Evolutionary conservation across 805 yeast species (phyloP).

Genomic region (Kregervanrija delftensis): DNA sequence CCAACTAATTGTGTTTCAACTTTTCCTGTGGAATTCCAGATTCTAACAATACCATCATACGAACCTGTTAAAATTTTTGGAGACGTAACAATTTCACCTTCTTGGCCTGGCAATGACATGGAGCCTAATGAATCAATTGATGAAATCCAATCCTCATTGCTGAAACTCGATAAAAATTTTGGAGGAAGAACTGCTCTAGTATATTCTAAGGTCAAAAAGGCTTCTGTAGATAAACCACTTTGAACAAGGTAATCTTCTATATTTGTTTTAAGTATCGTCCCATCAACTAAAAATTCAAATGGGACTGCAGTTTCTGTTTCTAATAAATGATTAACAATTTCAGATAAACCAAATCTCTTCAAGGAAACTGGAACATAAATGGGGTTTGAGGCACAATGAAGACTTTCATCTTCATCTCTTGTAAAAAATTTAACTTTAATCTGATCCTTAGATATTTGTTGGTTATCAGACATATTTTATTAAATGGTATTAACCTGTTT

Average conservation of each 20-base stretch:
- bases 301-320: slow-evolving; percentile 64
- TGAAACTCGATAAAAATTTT: slow-evolving; percentile 78
- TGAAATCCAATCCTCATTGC: slow-evolving; percentile 94
- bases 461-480: slow-evolving; percentile 10
- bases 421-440: slow-evolving; percentile 80
- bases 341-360: slow-evolving; percentile 88
- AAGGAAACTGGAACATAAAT: slow-evolving; percentile 80
- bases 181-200: slow-evolving; percentile 93
- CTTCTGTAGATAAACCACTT: slow-evolving; percentile 78
- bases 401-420: slow-evolving; percentile 67
- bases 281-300: slow-evolving; percentile 87
- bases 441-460: slow-evolving; percentile 30
- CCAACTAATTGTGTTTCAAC: slow-evolving; percentile 79
- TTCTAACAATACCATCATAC: slow-evolving; percentile 84
- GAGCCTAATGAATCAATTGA: slow-evolving; percentile 47
- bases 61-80: slow-evolving; percentile 77
- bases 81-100: slow-evolving; percentile 28
- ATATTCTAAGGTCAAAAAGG: slow-evolving; percentile 75
- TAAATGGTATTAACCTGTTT: background rate
- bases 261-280: slow-evolving; percentile 70
- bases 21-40: slow-evolving; percentile 77
- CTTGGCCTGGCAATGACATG: slow-evolving; percentile 23
- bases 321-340: slow-evolving; percentile 87
- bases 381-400: slow-evolving; percentile 75
- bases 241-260: slow-evolving; percentile 70